Evolutionary conservation across 2,329 filamentous ascomycete genomes (phyloP).

Genomic region (Calycina herbarum): DNA sequence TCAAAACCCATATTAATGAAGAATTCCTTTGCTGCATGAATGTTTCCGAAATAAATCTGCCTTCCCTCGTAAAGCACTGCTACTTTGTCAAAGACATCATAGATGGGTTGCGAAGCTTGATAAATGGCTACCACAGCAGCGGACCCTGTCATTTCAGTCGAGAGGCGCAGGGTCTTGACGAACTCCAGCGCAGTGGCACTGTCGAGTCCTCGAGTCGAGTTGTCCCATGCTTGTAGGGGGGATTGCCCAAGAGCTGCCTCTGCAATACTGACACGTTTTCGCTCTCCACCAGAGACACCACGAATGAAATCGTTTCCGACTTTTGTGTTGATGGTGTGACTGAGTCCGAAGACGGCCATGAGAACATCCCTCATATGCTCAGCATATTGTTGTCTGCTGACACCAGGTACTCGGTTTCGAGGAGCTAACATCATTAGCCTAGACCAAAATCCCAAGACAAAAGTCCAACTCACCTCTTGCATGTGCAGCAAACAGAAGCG

Average conservation of each 20-base stretch:
- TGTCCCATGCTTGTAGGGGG: slow-evolving; percentile 70
- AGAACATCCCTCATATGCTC: slow-evolving; percentile 56
- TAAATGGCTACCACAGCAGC: slow-evolving; percentile 70
- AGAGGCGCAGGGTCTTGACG: slow-evolving; percentile 62
- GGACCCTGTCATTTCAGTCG: slow-evolving; percentile 62
- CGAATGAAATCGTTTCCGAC: slow-evolving; percentile 74
- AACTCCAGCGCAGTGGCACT: slow-evolving; percentile 73
- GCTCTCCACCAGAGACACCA: slow-evolving; percentile 69
- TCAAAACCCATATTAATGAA: slow-evolving; percentile 72
- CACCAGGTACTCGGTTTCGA: slow-evolving; percentile 60
- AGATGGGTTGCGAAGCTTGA: slow-evolving; percentile 68
- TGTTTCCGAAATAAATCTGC: slow-evolving; percentile 73
- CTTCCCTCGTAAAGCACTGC: slow-evolving; percentile 75
- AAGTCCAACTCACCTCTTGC: slow-evolving; percentile 45
- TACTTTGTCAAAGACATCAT: slow-evolving; percentile 74
- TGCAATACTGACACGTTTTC: slow-evolving; percentile 79
- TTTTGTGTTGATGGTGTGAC: slow-evolving; percentile 70
- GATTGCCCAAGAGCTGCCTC: slow-evolving; percentile 61
- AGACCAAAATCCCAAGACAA: neutral
- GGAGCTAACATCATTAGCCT: slow-evolving; percentile 49
- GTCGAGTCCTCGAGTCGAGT: slow-evolving; percentile 73
- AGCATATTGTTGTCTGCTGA: slow-evolving; percentile 58
- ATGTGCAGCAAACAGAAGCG: slow-evolving; percentile 70
- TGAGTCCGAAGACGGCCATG: slow-evolving; percentile 69
- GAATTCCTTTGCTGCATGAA: slow-evolving; percentile 59